These are phyloP conservation scores for Saccharomycopsis oosterbeekiorum DNA, from an alignment of 805 yeast species.

Conservation along the genomic window DNA sequence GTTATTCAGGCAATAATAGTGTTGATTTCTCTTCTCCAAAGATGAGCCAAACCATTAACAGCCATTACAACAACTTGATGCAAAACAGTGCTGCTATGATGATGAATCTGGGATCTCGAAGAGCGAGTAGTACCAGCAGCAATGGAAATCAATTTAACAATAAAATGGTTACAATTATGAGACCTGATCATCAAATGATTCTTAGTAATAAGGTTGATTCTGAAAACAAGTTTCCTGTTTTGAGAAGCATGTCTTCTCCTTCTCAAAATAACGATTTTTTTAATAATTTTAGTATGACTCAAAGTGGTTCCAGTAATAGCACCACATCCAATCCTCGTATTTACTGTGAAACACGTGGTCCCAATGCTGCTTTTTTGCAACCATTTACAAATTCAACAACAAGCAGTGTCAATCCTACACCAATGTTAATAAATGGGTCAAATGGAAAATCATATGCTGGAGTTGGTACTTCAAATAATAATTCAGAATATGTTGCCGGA, in stretches of 20 bases:
- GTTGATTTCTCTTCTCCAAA: not conserved
- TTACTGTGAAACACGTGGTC: not conserved
- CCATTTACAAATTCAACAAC: not conserved
- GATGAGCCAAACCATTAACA: not conserved
- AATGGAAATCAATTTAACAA: not conserved
- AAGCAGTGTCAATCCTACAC: not conserved
- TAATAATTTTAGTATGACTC: not conserved
- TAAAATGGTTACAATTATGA: not conserved
- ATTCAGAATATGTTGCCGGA: not conserved
- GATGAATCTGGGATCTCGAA: not conserved
- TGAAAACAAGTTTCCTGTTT: not conserved
- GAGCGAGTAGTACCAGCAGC: not conserved
- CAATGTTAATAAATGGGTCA: not conserved
- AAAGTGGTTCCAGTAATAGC: not conserved
- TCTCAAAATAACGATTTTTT: not conserved
- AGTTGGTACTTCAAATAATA: not conserved
- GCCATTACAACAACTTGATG: not conserved
- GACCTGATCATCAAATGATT: not conserved
- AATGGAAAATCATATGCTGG: not conserved
- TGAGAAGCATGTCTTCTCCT: not conserved
- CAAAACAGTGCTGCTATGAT: not conserved
- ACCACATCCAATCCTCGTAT: not conserved
- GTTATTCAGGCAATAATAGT: not conserved
- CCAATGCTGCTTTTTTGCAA: not conserved
- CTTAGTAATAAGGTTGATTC: not conserved